Evolutionary conservation across 2,329 filamentous ascomycete genomes (phyloP), one percentile per base, ranked within the genome.

Genomic region (Ramularia endophylla): DNA sequence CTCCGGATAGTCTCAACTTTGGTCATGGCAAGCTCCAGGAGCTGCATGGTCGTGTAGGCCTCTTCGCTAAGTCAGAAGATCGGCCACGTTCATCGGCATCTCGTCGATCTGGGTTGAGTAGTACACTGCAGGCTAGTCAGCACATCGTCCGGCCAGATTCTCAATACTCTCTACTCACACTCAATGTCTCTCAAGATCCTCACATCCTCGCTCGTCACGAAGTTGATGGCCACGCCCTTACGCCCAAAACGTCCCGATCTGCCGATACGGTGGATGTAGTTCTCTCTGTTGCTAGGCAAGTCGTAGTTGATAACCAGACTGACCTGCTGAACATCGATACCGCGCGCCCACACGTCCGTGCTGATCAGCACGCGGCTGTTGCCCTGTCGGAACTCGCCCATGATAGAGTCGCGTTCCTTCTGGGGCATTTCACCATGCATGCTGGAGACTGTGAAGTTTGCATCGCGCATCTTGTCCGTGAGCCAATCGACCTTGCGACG

Each of bases 341-440:
- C 92, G 64, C 92, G 85, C 43, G 92, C 92, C 88, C 90, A 94
- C 32, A 98, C 88, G 64, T 98, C 92, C 1, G 92, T 98, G 27
- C 89, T 94, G 63, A 98, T 98, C 37, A 98, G 73, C 16, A 98
- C 92, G 61, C 92, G 81, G 56, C 87, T 94, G 69, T 95, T 95
- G 50, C 90, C 92, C 68, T 95, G 89, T 53, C 92, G 79, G 73
- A 98, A 98, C 61, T 98, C 92, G 65, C 95, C 87, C 92, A 98
- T 98, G 62, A 98, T 98, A 67, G 86, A 90, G 70, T 98, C 92
- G 57, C 92, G 83, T 68, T 97, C 89, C 69, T 92, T 92, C 66
- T 98, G 92, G 17, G 89, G 88, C 92, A 98, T 98, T 60, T 98
- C 92, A 54, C 92, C 92, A 64, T 98, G 92, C 92, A 98, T 98